Base-by-base conservation (phyloP, 2,329 filamentous ascomycete species). In the Alternaria infectoria region DNA sequence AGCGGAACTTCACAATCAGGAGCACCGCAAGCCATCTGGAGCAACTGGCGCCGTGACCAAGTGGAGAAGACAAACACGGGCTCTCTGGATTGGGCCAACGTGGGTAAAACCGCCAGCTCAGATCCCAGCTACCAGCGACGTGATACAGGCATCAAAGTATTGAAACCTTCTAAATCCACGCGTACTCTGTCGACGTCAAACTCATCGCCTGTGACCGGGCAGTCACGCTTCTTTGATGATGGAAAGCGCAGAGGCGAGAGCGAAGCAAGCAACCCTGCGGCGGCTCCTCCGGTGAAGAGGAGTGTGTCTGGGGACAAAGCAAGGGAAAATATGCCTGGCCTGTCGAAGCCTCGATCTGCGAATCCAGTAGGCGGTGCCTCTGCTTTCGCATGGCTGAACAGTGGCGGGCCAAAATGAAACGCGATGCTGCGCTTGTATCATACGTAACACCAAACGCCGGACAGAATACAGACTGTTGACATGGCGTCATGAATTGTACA, bases 331-430 rank as follows among this genome's bases (percentile, higher is more conserved):
- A 59, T 74, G 21, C 67, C 71, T 60, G 61, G 61, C 59, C 77
- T 60, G 79, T 82, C 68, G 47, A 86, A 86, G 70, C 82, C 87
- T 15, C 86, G 89, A 60, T 86, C 88, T 7, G 85, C 88, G 30
- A 98, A 98, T 75, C 95, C 96, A 0, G 88, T 97, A 17, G 95
- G 95, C 9, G 92, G 92, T n/a, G 95, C 92, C 13, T 96, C 93
- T 62, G 95, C 95, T 3, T 98, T 98, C 82, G 90, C 92, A 12
- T 98, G 94, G 94, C 90, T 97, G 84, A 95, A 91, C 54, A 72
- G 67, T 52, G 68, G 72, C 21, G 71, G 73, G 25, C 65, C 71
- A 2, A 79, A 74, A 60, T 79, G 32, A 64, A 67, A 45, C 9
- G 17, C 32, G 23, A 23, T 30, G 43, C 15, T 49, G 23, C 19